Evolutionary conservation across 805 yeast genomes (phyloP), one percentile per base, ranked within the genome.

Genomic region (Hanseniaspora vineae): DNA sequence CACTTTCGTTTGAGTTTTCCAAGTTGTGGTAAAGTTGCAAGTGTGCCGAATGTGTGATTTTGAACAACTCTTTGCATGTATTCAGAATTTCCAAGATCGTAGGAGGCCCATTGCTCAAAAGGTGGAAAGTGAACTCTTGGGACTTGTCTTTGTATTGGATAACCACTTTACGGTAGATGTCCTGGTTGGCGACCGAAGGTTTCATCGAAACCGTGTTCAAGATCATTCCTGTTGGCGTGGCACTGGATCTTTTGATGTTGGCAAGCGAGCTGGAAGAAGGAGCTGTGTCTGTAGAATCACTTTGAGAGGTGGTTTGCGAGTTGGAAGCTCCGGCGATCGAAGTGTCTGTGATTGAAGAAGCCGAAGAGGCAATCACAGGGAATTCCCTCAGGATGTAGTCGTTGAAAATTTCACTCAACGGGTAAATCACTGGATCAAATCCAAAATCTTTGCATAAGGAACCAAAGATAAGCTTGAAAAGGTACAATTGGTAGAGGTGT

Each of bases 401-500:
- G 58, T 80, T 81, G 54, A 82, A 75, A 2, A 84, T 71, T 53
- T 83, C 90, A 51, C 84, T 75, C 29, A 86, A 61, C 2, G 84
- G 80, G 50, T 71, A 71, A 49, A 83, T 65, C n/a, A 80, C 70
- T 2, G 72, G 59, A 56, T 86, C 88, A 59, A 85, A 85, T 1
- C 95, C 94, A 66, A 80, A 85, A 61, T 85, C 95, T 51, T 78
- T 80, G 35, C 82, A 72, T 51, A 86, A 74, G 10, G 82, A 80
- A 2, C 92, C 94, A 18, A 84, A 58, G 23, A 81, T 58, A 37
- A 79, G 75, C 54, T 72, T 72, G 43, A 83, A 65, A 3, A 84
- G 64, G 46, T 77, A 69, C 33, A 77, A 53, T 67, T 56, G 75
- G 64, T 48, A 75, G 65, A 29, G 69, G 58, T 42, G 76, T 67